Conservation (phyloP, 192 early-diverging fungal genomes). For the Rhizoclosmatium sp. region DNA sequence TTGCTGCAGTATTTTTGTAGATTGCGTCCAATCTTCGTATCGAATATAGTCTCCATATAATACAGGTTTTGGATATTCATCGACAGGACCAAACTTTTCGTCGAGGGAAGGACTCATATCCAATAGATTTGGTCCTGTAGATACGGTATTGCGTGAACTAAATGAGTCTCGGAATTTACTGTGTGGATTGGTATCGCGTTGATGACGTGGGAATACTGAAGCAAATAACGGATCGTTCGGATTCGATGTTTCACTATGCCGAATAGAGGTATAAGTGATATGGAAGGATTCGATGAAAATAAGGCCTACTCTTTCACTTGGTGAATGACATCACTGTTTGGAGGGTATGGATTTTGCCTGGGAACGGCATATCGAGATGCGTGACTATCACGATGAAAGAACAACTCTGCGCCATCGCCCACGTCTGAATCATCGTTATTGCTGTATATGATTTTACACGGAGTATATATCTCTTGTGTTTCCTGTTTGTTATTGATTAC, state of each 20-base stretch:
- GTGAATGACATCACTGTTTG: not conserved
- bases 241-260: not conserved
- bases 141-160: conserved; percentile 7
- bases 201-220: not conserved
- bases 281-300: not conserved
- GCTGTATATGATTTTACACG: not conserved
- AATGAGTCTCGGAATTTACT: not conserved
- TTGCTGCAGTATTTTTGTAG: not conserved
- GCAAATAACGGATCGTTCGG: not conserved
- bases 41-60: not conserved
- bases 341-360: too few species aligned
- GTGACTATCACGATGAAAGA: not conserved
- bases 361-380: not conserved
- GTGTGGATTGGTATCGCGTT: not conserved
- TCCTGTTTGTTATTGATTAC: too few species aligned
- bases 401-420: not conserved
- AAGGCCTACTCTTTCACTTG: not conserved
- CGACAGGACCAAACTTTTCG: conserved; percentile 19
- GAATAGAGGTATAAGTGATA: not conserved
- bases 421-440: not conserved
- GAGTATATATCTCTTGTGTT: not conserved
- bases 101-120: conserved; percentile 13
- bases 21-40: conserved; percentile 11
- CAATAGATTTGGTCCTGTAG: not conserved
- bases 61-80: conserved; percentile 25